These are phyloP conservation scores for Aureobasidium sp. DNA, from an alignment of 2,329 filamentous ascomycete genomes.

Conservation along the genomic window DNA sequence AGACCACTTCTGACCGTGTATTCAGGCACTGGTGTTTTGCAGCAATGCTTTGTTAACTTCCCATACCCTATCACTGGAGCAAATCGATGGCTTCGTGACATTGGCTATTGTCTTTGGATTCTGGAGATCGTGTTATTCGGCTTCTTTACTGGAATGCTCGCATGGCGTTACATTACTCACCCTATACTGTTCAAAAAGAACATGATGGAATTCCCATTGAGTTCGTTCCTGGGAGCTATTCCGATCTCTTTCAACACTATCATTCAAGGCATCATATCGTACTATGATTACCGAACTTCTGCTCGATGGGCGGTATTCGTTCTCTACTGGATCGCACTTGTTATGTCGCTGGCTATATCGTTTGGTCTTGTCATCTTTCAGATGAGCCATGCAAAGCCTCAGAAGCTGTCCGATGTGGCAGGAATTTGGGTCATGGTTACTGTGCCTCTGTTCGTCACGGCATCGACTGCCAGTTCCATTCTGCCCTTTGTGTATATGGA, in stretches of 20 bases:
- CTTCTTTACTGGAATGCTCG: slow-evolving; percentile 17
- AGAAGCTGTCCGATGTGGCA: slow-evolving; percentile 17
- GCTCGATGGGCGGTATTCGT: slow-evolving; percentile 18
- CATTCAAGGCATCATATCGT: slow-evolving; percentile 19
- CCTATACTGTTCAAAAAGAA: slow-evolving; percentile 17
- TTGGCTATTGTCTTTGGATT: slow-evolving; percentile 21
- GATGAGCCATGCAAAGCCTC: slow-evolving; percentile 14
- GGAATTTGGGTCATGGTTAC: slow-evolving; percentile 16
- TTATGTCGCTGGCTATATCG: slow-evolving; percentile 12
- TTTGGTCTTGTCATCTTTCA: slow-evolving; percentile 17
- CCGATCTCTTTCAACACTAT: slow-evolving; percentile 20
- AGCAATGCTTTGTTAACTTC: slow-evolving; percentile 17
- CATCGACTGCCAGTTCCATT: not conserved
- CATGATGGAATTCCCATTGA: slow-evolving; percentile 18
- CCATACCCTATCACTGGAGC: slow-evolving; percentile 17
- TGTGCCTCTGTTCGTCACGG: slow-evolving; percentile 3
- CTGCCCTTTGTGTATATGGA: slow-evolving; percentile 1
- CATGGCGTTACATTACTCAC: slow-evolving; percentile 16
- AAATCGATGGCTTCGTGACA: slow-evolving; percentile 15
- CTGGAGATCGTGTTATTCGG: slow-evolving; percentile 19
- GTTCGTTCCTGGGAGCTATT: slow-evolving; percentile 20
- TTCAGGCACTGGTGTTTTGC: slow-evolving; percentile 12
- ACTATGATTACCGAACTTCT: slow-evolving; percentile 17
- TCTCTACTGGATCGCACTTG: slow-evolving; percentile 20
- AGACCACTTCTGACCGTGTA: not conserved